Conservation (phyloP, 208 protist species). For the Porcisia deanei region DNA sequence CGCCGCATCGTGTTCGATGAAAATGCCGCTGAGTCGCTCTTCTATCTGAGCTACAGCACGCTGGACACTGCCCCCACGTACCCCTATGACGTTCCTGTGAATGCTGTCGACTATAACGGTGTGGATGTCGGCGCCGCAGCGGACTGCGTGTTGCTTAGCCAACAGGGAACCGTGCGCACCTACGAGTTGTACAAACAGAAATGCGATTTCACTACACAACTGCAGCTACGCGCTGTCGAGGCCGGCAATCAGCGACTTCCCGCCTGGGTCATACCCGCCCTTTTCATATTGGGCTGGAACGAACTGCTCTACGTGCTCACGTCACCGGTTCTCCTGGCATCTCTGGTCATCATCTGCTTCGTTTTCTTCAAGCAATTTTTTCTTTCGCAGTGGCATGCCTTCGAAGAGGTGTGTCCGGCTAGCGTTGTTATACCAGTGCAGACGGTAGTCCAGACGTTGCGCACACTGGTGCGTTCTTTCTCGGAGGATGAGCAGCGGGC, state of each 20-base stretch:
- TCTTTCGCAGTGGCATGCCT: constrained; percentile 69
- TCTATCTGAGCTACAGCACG: constrained; percentile 62
- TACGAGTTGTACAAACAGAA: constrained; percentile 79
- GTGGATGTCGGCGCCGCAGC: constrained; percentile 27
- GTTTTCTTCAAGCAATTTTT: constrained; percentile 76
- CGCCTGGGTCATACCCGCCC: constrained; percentile 70
- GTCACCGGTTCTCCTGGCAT: constrained; percentile 62
- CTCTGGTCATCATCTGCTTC: constrained; percentile 44
- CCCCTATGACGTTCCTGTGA: constrained; percentile 40
- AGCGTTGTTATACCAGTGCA: constrained; percentile 59
- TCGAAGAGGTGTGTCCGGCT: constrained; percentile 72
- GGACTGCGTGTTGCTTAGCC: constrained; percentile 64
- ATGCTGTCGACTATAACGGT: constrained; percentile 14
- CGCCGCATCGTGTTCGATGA: constrained; percentile 40
- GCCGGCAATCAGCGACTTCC: constrained; percentile 61
- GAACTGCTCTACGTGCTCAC: constrained; percentile 81
- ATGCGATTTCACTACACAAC: constrained; percentile 83
- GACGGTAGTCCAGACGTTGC: constrained; percentile 11
- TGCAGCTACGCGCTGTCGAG: constrained; percentile 75
- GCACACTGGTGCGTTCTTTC: constrained; percentile 25
- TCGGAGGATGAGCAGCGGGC: not conserved
- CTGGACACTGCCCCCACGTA: constrained; percentile 44
- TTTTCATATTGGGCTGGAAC: constrained; percentile 81
- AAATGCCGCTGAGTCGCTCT: constrained; percentile 49
- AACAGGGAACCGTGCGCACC: constrained; percentile 50